Percentiles rank a stretch among this genome's conserved stretches.
phyloP scores from a whole-genome alignment of 179 eudicot species.

The Vitellaria paradoxa region DNA sequence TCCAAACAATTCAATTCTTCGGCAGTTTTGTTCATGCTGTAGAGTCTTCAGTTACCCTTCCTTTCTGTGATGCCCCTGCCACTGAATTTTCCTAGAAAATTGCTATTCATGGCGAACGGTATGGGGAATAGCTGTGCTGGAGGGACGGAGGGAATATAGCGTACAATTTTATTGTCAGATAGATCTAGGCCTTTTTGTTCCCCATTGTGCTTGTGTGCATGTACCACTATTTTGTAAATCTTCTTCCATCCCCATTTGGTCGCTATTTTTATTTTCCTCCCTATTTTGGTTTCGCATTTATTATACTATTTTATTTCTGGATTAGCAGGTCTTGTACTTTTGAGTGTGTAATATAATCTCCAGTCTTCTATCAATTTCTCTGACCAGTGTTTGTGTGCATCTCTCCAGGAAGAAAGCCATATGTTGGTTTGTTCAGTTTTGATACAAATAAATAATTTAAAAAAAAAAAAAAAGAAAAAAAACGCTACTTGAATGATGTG shows the following conservation, averaged over 20 bases:
- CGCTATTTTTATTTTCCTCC: not conserved
- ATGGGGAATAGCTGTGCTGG: not conserved
- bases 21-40: slow-evolving; percentile 1
- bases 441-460: too few species aligned
- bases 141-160: not conserved
- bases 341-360: not conserved
- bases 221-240: not conserved
- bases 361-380: too few species aligned
- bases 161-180: not conserved
- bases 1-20: not conserved
- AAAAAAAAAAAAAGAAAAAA: too few species aligned
- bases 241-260: not conserved
- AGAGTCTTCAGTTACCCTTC: not conserved
- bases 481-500: too few species aligned
- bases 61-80: not conserved
- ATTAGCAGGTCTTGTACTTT: not conserved
- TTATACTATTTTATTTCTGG: not conserved
- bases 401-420: too few species aligned
- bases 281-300: not conserved
- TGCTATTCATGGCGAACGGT: not conserved
- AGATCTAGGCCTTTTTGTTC: not conserved
- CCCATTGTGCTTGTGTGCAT: not conserved
- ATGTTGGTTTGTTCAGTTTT: too few species aligned
- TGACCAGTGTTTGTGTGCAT: too few species aligned
- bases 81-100: not conserved